Base-by-base conservation (phyloP, 2,329 filamentous ascomycete species). In the Falciphora oryzae region DNA sequence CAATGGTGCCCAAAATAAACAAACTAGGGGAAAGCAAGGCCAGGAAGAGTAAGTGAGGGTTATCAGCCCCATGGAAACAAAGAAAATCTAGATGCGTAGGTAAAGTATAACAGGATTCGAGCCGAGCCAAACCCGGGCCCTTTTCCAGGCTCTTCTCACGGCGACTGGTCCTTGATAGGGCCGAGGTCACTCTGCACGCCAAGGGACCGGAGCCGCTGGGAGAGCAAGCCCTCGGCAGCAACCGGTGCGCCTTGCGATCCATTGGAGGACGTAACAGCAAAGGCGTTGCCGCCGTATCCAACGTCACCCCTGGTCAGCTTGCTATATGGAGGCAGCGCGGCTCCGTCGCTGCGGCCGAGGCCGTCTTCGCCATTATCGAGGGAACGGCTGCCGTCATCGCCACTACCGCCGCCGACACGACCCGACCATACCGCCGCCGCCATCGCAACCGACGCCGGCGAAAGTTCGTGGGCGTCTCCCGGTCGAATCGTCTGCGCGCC, bases 271-370 rank as follows among this genome's bases (percentile, higher is more conserved):
- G 11, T 69, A 31, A 65, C 29, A 31, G 63, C 18, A 64, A 67
- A 87, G 0, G 79, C 75, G 64, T 85, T 84, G 1, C 85, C 81
- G 53, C 88, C 84, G 71, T 90, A 88, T 50, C 87, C 83, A 27
- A 80, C 74, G 66, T 92, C 87, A 7, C 86, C 87, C 72, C 83
- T 89, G 70, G 73, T 86, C 27, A 92, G 83, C 72, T 93, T 93
- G 71, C 85, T 84, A 71, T 93, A 92, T 11, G 73, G 71, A 2
- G 71, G 67, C 65, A 73, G 69, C 76, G 73, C n/a, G n/a, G 3
- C 11, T 1, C 6, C 22, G 11, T 3, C 4, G 29, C 28, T 4
- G 50, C 31, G 16, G 58, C 44, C 18, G 10, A 28, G 56, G n/a
- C 8, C 44, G 22, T 53, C 44, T 10, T 53, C 44, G 44, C 44